Conservation (phyloP, 176 grass and related monocot genomes). For the Elaeis guineensis region DNA sequence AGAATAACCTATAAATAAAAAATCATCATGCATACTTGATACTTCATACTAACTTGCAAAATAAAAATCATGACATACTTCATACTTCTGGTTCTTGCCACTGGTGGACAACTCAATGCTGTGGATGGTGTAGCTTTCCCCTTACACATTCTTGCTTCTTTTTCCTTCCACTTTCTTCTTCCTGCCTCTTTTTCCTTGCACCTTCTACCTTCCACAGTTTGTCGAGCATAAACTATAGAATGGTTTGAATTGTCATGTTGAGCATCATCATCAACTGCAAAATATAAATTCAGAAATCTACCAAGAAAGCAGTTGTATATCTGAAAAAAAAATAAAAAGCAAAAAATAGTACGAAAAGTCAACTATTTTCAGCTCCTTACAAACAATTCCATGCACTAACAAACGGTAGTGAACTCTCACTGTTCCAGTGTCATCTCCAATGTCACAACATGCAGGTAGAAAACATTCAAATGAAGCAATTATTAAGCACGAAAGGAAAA, state of each 20-base stretch:
- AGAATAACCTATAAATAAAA: neutral
- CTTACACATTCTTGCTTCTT: neutral
- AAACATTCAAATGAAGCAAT: too few relatives aligned
- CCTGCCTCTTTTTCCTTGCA: neutral
- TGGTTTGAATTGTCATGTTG: constrained; percentile 12
- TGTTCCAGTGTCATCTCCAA: too few relatives aligned
- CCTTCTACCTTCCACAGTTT: neutral
- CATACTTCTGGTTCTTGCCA: constrained; percentile 7
- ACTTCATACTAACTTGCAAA: neutral
- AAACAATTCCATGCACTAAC: too few relatives aligned
- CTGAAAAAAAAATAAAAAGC: neutral
- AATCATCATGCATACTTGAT: neutral
- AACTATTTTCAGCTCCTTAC: too few relatives aligned
- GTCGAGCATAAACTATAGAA: constrained; percentile 30
- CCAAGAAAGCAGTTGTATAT: neutral
- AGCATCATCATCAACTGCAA: constrained; percentile 2
- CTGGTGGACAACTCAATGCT: constrained; percentile 35
- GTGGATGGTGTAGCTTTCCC: neutral
- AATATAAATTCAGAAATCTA: neutral
- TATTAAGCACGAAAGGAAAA: too few relatives aligned
- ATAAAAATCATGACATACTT: neutral
- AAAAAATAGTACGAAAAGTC: too few relatives aligned
- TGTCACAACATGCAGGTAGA: too few relatives aligned
- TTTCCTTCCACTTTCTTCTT: neutral
- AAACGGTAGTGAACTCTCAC: too few relatives aligned